Conservation (phyloP, 2,329 filamentous ascomycete genomes). For the Metarhizium robertsii region DNA sequence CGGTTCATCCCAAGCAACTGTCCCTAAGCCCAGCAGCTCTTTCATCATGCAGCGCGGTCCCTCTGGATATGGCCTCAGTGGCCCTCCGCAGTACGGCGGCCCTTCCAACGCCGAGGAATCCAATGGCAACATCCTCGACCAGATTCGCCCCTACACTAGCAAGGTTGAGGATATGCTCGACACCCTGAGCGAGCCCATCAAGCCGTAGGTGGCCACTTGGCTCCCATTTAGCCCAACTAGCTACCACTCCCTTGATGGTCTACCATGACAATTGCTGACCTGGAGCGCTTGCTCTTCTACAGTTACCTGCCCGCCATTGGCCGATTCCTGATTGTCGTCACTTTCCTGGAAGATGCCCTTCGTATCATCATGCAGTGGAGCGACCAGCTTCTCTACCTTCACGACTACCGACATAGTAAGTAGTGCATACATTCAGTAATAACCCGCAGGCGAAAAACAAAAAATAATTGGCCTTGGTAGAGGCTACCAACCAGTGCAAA, state of each 20-base stretch:
- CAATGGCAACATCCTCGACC: conserved; percentile 56
- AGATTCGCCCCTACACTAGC: conserved; percentile 89
- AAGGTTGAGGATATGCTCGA: conserved; percentile 96
- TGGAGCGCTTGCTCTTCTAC: conserved; percentile 9
- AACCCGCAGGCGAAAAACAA: not conserved
- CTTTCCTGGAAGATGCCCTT: conserved; percentile 92
- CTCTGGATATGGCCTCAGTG: conserved; percentile 75
- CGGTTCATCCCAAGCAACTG: not conserved
- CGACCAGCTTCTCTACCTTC: conserved; percentile 88
- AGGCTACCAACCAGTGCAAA: not conserved
- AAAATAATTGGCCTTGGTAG: not conserved
- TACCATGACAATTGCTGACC: conserved; percentile 9
- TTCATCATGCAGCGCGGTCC: conserved; percentile 46
- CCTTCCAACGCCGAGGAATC: conserved; percentile 44
- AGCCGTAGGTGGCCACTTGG: conserved; percentile 55
- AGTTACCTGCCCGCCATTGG: conserved; percentile 93
- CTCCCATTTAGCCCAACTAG: not conserved
- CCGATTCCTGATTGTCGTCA: conserved; percentile 95
- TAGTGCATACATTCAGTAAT: conserved; percentile 21
- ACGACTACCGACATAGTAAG: conserved; percentile 89
- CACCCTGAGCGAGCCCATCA: conserved; percentile 77
- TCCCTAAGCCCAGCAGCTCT: not conserved
- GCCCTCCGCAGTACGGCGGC: conserved; percentile 59
- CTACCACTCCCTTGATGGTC: not conserved
- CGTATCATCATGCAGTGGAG: conserved; percentile 96